phyloP scores from a whole-genome alignment of 441 rosid species.

The Populus tomentosa region DNA sequence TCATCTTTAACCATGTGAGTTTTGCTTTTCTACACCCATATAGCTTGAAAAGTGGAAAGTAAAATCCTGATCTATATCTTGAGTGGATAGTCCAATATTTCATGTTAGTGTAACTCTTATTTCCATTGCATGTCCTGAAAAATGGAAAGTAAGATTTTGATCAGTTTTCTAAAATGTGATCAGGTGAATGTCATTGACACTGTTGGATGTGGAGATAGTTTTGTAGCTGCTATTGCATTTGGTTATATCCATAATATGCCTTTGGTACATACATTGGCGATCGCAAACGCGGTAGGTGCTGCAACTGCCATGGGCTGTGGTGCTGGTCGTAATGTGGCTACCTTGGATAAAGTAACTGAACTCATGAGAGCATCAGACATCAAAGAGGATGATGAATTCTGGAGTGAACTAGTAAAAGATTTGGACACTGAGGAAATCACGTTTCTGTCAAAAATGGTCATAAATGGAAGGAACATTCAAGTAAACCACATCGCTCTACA shows the following conservation, averaged over 20 bases:
- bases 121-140: background rate
- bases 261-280: slow-evolving; percentile 61
- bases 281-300: slow-evolving; percentile 97
- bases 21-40: no score
- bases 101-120: no score
- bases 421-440: slow-evolving; percentile 34
- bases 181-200: slow-evolving; percentile 89
- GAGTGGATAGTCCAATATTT: no score
- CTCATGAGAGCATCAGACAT: slow-evolving; percentile 59
- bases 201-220: slow-evolving; percentile 99
- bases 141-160: slow-evolving; percentile 1
- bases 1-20: no score
- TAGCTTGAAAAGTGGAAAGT: no score
- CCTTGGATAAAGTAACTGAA: slow-evolving; percentile 52
- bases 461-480: slow-evolving; percentile 40
- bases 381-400: slow-evolving; percentile 58
- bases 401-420: slow-evolving; percentile 40
- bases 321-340: slow-evolving; percentile 93
- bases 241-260: slow-evolving; percentile 78
- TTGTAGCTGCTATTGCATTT: slow-evolving; percentile 89
- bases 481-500: slow-evolving; percentile 36
- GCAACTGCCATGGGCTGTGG: slow-evolving; percentile 98
- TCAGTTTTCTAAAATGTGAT: slow-evolving; percentile 14
- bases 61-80: no score
- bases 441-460: slow-evolving; percentile 39